Evolutionary conservation across 805 yeast genomes (phyloP), one percentile per base, ranked within the genome.

Genomic region (Candida silvatica): DNA sequence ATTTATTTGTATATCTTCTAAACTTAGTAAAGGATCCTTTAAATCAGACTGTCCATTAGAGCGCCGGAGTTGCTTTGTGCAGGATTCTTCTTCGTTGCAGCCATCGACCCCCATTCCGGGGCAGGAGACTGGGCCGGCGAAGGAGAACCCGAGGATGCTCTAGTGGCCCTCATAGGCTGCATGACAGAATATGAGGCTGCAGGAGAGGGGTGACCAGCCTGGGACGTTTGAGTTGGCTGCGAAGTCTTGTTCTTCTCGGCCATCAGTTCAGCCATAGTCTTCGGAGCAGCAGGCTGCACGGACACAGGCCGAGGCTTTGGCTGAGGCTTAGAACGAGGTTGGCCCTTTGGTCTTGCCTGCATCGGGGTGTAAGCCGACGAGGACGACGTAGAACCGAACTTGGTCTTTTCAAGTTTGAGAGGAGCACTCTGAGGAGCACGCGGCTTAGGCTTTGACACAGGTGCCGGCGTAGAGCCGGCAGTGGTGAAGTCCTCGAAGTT

Each of bases 111-210:
- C n/a, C n/a, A n/a, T n/a, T n/a, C n/a, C n/a, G n/a, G n/a, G n/a
- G n/a, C n/a, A n/a, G n/a, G n/a, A n/a, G n/a, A 30, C 14, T 19
- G 34, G 33, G 17, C 29, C 6, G 41, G 35, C 3, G 38, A 11
- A 20, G 36, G 31, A 4, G 36, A 16, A n/a, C 37, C 36, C 5
- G 43, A 34, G 6, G n/a, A n/a, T n/a, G 41, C 26, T 17, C 36
- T 28, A 1, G 46, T 41, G 22, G 44, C 40, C 22, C 37, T 45
- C 50, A 46, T 46, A 12, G 52, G 52, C 39, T 44, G 48, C 52
- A 48, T 45, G 14, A 45, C 27, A 15, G 43, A 33, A 22, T 20
- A 35, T 43, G 37, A 53, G 32, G 24, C 7, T 22, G 24, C 24
- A 8, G 24, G 24, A 22, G 24, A 22, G 24, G 24, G n/a, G n/a